phyloP scores from a whole-genome alignment of 2,329 filamentous ascomycete species.

The Sporothrix dimorphospora region DNA sequence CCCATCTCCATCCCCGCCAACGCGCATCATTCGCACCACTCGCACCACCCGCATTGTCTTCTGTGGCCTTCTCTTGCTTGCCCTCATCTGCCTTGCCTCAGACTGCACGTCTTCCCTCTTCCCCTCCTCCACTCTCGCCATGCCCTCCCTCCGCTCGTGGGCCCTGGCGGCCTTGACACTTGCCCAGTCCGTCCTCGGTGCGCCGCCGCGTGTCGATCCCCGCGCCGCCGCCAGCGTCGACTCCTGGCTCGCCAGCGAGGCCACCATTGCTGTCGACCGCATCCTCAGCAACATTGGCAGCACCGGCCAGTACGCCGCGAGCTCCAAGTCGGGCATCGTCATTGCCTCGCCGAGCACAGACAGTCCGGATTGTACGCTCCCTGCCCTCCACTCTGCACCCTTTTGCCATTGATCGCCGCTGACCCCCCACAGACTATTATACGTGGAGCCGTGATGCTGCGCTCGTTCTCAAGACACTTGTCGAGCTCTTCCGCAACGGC shows the following conservation, averaged over 20 bases:
- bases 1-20: neutral
- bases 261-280: slow-evolving; percentile 54
- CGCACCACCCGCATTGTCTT: neutral
- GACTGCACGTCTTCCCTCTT: neutral
- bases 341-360: slow-evolving; percentile 59
- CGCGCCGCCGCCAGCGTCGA: slow-evolving; percentile 42
- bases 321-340: slow-evolving; percentile 55
- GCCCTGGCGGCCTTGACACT: slow-evolving; percentile 25
- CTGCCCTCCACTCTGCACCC: neutral
- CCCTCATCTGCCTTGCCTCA: neutral
- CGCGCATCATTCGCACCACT: neutral
- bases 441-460: slow-evolving; percentile 79
- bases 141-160: slow-evolving; percentile 27
- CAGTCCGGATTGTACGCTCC: slow-evolving; percentile 58
- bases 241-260: slow-evolving; percentile 57
- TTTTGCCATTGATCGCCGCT: neutral
- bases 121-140: neutral
- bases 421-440: slow-evolving; percentile 57
- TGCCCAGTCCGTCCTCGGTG: slow-evolving; percentile 21
- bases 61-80: neutral
- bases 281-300: slow-evolving; percentile 64
- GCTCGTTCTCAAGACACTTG: slow-evolving; percentile 68
- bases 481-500: slow-evolving; percentile 64
- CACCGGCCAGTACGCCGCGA: slow-evolving; percentile 53
- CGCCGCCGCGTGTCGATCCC: neutral